Percentiles rank a stretch among this genome's conserved stretches.
Evolutionary conservation across 352 stramenopile genomes (phyloP).

Genomic region (Phytophthora kernoviae): DNA sequence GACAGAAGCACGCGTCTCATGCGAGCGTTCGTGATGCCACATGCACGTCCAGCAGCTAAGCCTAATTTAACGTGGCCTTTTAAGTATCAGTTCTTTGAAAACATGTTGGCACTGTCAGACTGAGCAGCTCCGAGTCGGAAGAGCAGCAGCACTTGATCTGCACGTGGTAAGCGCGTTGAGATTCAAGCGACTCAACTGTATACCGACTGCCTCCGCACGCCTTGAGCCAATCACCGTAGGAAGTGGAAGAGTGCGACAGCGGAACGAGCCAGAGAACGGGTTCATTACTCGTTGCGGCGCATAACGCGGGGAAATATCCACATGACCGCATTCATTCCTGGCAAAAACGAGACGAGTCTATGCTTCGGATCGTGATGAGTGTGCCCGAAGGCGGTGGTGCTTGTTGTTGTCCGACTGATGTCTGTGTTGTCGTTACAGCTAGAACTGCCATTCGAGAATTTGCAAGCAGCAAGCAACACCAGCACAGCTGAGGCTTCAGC

Average conservation of each 20-base stretch:
- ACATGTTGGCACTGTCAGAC: not conserved
- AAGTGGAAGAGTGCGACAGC: not conserved
- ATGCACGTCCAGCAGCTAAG: too few species aligned
- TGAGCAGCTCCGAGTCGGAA: not conserved
- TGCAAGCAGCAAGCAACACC: conserved; percentile 10
- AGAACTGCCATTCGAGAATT: conserved; percentile 25
- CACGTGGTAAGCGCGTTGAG: not conserved
- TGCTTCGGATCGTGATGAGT: not conserved
- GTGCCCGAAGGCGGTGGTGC: not conserved
- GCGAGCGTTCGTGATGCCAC: too few species aligned
- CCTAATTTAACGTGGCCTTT: too few species aligned
- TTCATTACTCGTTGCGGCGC: not conserved
- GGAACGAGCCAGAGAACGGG: not conserved
- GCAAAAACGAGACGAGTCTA: conserved; percentile 1
- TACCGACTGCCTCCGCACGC: not conserved
- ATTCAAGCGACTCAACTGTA: not conserved
- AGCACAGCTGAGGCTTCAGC: not conserved
- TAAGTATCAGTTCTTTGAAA: too few species aligned
- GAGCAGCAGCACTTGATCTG: too few species aligned
- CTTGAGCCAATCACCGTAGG: not conserved
- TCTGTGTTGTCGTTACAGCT: not conserved
- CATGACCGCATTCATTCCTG: not conserved
- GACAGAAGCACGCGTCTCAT: too few species aligned
- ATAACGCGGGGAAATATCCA: not conserved
- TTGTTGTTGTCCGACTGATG: not conserved